Conservation (phyloP, 2,329 filamentous ascomycete genomes). For the Colletotrichum neosansevieriae region DNA sequence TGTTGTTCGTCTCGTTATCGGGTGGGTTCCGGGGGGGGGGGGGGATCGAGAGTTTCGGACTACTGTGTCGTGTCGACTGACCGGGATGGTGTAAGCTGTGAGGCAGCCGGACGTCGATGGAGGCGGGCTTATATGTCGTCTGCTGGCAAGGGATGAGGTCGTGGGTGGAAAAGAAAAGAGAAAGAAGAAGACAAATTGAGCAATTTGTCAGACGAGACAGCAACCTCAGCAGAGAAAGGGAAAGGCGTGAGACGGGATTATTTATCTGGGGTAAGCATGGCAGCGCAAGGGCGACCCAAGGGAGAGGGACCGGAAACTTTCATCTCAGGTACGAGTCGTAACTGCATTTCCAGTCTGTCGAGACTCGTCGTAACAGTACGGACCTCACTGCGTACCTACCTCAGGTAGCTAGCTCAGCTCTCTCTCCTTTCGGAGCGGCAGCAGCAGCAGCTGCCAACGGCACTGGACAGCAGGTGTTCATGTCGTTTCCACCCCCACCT, state of each 20-base stretch:
- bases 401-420: not conserved
- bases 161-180: conserved; percentile 17
- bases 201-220: conserved; percentile 34
- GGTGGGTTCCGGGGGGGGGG: conserved; percentile 4
- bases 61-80: conserved; percentile 14
- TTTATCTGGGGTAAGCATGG: conserved; percentile 39
- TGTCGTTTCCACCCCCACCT: conserved; percentile 36
- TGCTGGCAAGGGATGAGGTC: conserved; percentile 31
- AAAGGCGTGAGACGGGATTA: conserved; percentile 29
- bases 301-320: conserved; percentile 34
- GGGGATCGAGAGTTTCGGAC: not conserved
- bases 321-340: conserved; percentile 38
- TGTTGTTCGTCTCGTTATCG: conserved; percentile 19
- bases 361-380: not conserved
- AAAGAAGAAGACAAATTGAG: conserved; percentile 16
- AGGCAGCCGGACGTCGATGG: not conserved
- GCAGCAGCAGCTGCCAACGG: conserved; percentile 3
- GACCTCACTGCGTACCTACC: no score
- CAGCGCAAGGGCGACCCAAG: conserved; percentile 31
- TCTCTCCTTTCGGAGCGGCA: not conserved
- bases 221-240: conserved; percentile 13
- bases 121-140: conserved; percentile 26
- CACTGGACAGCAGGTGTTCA: conserved; percentile 28
- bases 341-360: conserved; percentile 20
- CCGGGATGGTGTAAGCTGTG: conserved; percentile 20